A percentile compares a stretch with the other conserved stretches of the same genome.
Conservation (phyloP, 768 basidiomycete genomes). For the Solioccasus polychromus region DNA sequence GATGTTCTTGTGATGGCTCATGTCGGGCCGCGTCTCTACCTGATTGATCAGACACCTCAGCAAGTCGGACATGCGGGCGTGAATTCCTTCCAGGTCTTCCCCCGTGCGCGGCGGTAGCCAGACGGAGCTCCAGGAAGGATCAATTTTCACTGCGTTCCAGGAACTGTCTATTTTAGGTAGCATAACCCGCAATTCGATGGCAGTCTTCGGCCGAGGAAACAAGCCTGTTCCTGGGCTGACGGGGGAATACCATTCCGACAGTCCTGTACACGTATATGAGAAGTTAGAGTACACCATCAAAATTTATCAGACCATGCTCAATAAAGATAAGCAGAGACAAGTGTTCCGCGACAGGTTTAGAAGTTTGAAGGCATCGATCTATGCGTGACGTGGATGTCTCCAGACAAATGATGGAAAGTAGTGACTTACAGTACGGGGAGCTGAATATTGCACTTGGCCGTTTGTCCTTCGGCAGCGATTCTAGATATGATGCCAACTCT, state of each 20-base stretch:
- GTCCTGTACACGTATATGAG: constrained; percentile 36
- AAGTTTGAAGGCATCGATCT: constrained; percentile 90
- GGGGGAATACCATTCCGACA: constrained; percentile 80
- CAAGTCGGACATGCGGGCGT: constrained; percentile 55
- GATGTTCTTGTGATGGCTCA: constrained; percentile 45
- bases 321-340: constrained; percentile 69
- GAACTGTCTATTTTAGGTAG: constrained; percentile 59
- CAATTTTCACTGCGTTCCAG: constrained; percentile 61
- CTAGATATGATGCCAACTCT: constrained; percentile 66
- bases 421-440: constrained; percentile 71
- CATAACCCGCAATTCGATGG: constrained; percentile 49
- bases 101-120: constrained; percentile 73
- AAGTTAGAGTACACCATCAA: constrained; percentile 5
- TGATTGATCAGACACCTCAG: constrained; percentile 49
- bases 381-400: not conserved
- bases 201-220: constrained; percentile 68
- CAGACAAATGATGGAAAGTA: not conserved
- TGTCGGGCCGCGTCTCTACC: constrained; percentile 43
- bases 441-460: constrained; percentile 79
- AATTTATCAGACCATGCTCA: constrained; percentile 60
- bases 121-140: constrained; percentile 59
- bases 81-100: constrained; percentile 61
- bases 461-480: constrained; percentile 59
- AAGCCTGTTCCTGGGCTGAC: constrained; percentile 64
- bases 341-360: constrained; percentile 58